These are phyloP conservation scores for Tilletia walkeri DNA, from an alignment of 1,284 basidiomycete species.

Conservation along the genomic window DNA sequence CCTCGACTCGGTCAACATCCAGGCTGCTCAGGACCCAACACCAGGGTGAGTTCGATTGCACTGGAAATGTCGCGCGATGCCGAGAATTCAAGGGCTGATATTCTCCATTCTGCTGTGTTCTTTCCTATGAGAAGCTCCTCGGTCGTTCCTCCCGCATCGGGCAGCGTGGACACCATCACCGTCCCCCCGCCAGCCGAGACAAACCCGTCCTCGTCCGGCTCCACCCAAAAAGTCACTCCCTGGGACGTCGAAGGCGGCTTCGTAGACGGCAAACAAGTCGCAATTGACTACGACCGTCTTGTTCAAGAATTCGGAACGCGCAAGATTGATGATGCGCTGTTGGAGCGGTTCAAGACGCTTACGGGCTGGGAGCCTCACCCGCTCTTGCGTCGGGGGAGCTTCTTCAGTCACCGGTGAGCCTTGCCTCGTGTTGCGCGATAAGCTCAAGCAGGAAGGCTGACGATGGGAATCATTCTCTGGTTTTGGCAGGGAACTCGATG, in stretches of 20 bases:
- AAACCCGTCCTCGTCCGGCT: background rate
- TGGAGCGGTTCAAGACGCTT: conserved; percentile 85
- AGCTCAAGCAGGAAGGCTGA: no score
- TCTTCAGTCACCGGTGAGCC: conserved; percentile 90
- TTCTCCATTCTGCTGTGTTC: no score
- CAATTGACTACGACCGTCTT: conserved; percentile 89
- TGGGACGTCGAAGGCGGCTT: conserved; percentile 97
- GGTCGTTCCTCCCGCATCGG: background rate
- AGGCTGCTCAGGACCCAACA: conserved; percentile 16
- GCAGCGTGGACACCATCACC: conserved; percentile 1
- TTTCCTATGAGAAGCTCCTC: conserved; percentile 1
- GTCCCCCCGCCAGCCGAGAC: background rate
- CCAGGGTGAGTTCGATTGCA: background rate
- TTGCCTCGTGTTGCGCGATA: background rate
- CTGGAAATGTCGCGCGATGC: background rate
- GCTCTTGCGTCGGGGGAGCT: conserved; percentile 85
- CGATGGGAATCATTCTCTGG: background rate
- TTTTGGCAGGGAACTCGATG: conserved; percentile 75
- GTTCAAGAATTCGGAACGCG: conserved; percentile 91
- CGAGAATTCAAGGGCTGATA: background rate
- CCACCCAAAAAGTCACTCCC: conserved; percentile 80
- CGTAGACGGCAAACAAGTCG: conserved; percentile 75
- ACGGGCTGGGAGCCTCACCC: conserved; percentile 90
- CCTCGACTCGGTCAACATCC: conserved; percentile 6
- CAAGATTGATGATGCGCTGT: conserved; percentile 71